These are phyloP conservation scores for Neurospora discreta DNA, from an alignment of 495 filamentous ascomycete species.

Conservation along the genomic window DNA sequence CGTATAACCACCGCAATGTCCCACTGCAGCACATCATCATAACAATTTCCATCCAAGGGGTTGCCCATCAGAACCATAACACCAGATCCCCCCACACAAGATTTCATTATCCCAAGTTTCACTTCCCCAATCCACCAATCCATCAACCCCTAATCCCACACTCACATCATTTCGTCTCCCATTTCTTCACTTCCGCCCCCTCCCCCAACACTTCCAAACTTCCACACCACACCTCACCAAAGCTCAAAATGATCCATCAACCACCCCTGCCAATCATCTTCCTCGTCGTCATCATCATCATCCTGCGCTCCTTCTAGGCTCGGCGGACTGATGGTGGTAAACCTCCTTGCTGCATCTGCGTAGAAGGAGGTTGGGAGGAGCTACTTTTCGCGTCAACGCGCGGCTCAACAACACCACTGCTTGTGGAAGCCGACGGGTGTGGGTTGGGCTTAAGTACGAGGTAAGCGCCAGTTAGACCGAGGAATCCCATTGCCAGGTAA, in stretches of 20 bases:
- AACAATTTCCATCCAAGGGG: background rate
- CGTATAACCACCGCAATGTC: background rate
- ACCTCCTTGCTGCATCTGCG: background rate
- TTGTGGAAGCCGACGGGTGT: too few relatives aligned
- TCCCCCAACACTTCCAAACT: too few relatives aligned
- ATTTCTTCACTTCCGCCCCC: too few relatives aligned
- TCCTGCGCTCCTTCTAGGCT: background rate
- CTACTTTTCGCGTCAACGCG: background rate
- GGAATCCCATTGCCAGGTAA: background rate
- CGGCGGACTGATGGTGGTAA: background rate
- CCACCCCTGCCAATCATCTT: constrained; percentile 2
- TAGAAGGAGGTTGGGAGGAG: background rate
- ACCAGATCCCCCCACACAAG: too few relatives aligned
- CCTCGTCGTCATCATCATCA: background rate
- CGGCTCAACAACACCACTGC: background rate
- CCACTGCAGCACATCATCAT: background rate
- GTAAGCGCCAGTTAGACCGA: background rate
- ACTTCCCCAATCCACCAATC: background rate
- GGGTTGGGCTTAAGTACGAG: background rate
- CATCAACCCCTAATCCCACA: background rate
- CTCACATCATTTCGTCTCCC: background rate
- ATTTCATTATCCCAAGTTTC: background rate
- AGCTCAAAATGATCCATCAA: background rate
- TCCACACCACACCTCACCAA: too few relatives aligned
- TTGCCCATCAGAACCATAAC: background rate